Base-by-base conservation (phyloP, 129 eudicot species). In the Chrysanthemum makinoi region DNA sequence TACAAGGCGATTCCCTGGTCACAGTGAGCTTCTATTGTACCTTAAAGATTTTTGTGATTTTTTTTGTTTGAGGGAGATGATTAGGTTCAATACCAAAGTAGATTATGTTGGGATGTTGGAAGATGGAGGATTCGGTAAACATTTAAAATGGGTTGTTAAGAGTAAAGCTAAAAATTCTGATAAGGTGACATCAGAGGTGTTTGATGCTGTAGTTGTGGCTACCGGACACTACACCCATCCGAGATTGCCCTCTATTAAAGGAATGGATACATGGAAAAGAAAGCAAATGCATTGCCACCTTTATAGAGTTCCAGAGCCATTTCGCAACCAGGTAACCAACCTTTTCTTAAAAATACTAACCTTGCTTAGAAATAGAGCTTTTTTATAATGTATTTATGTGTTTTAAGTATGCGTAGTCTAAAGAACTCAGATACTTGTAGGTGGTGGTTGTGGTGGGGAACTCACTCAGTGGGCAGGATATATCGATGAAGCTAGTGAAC, bases 191-290 rank as follows among this genome's bases (percentile, higher is more conserved):
- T 89, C 83, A 13, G 94, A 91, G 75, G 89, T 88, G 39, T 91
- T 82, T 72, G 97, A 91, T 70, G 97, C 97, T 5, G 94, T 92
- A 79, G 96, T 91, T 67, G 96, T 91, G 10, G 96, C 98, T 79
- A 80, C 90, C 17, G 97, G 97, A 15, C 97, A 91, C 30, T 91
- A 91, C 52, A 88, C 97, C 50, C 83, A 91, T 43, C 97, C 97
- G 67, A 69, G 89, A 79, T 59, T 91, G 81, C 96, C 96, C 20
- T 58, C 76, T 65, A 88, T 91, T 22, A 84, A 86, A 92, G 98
- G 98, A 62, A 86, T 85, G 95, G 84, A 83, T 75, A 79, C 65
- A 73, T 89, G 98, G 98, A 89, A 24, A 69, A 81, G 91, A 78
- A 92, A 76, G 57, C 96, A 92, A 62, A 65, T 92, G 72, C 98